These are phyloP conservation scores for Plectosphaerella sp. DNA, from an alignment of 2,329 filamentous ascomycete genomes.

Conservation along the genomic window DNA sequence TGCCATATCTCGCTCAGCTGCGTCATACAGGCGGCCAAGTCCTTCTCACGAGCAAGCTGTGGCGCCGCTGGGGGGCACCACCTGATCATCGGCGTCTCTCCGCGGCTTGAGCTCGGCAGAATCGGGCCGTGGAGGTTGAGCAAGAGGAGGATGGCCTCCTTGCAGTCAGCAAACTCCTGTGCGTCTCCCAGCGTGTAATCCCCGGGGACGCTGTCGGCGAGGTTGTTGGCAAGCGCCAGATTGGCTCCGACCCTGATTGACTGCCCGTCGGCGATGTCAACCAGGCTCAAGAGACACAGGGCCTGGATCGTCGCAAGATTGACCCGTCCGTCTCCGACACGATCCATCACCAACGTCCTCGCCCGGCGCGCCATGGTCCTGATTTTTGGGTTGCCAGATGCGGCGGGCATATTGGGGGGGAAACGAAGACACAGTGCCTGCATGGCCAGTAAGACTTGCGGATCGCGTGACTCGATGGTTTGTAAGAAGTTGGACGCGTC, in stretches of 20 bases:
- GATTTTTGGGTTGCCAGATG: background rate
- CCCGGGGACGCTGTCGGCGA: constrained; percentile 14
- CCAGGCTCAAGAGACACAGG: constrained; percentile 29
- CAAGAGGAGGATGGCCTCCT: constrained; percentile 36
- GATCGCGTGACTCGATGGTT: constrained; percentile 30
- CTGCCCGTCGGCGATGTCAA: constrained; percentile 29
- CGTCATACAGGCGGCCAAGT: constrained; percentile 1
- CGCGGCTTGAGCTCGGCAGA: background rate
- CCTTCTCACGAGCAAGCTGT: too few relatives aligned
- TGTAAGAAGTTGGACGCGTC: constrained; percentile 31
- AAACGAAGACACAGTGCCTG: constrained; percentile 39
- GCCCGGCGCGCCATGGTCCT: background rate
- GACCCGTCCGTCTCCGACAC: constrained; percentile 26
- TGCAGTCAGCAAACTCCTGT: constrained; percentile 22
- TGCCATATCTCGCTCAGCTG: constrained; percentile 43
- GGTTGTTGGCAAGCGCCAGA: constrained; percentile 15
- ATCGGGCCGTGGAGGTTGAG: constrained; percentile 34
- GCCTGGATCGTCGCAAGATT: constrained; percentile 33
- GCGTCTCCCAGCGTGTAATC: constrained; percentile 13
- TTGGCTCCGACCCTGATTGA: constrained; percentile 15
- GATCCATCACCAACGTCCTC: constrained; percentile 23
- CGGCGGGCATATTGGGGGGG: constrained; percentile 6
- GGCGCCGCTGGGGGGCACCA: too few relatives aligned
- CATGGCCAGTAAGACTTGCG: constrained; percentile 25
- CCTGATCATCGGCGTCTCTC: too few relatives aligned